Conservation (phyloP, 2,329 filamentous ascomycete genomes). For the Arthroderma sp. region DNA sequence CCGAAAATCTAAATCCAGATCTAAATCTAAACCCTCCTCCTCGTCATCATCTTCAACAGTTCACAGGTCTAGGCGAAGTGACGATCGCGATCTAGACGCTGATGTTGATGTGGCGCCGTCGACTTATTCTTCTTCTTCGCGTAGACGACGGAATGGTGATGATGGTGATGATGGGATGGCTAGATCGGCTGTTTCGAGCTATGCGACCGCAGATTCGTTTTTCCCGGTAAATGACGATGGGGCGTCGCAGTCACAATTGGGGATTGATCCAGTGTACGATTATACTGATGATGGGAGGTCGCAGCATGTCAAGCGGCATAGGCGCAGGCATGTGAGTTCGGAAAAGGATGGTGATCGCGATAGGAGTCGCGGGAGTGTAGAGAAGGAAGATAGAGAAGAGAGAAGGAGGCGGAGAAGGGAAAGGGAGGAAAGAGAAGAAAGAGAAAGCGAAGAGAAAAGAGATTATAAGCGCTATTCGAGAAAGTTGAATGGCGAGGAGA, state of each 20-base stretch:
- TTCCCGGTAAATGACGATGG: no score
- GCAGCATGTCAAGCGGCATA: no score
- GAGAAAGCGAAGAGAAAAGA: slow-evolving; percentile 1
- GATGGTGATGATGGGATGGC: neutral
- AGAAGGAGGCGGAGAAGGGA: slow-evolving; percentile 13
- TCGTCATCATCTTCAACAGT: slow-evolving; percentile 19
- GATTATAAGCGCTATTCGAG: neutral
- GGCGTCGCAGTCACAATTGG: no score
- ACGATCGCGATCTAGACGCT: slow-evolving; percentile 30
- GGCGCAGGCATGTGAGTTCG: neutral
- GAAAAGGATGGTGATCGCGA: slow-evolving; percentile 2
- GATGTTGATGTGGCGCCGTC: slow-evolving; percentile 6
- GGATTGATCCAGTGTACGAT: no score
- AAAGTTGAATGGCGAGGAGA: no score
- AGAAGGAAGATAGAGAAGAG: slow-evolving; percentile 12
- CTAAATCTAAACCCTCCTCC: slow-evolving; percentile 8
- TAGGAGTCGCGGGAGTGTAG: neutral
- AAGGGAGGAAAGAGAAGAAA: slow-evolving; percentile 12
- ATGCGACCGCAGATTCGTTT: no score
- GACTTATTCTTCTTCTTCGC: slow-evolving; percentile 11
- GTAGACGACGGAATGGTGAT: slow-evolving; percentile 1
- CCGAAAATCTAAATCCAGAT: slow-evolving; percentile 13
- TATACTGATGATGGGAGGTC: no score
- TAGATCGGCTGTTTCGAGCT: no score
- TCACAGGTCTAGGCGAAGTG: slow-evolving; percentile 32